Percentiles rank a stretch among this genome's conserved stretches.
These are phyloP conservation scores for Warburgia ugandensis DNA, from an alignment of 164 flowering plant genomes.

Conservation along the genomic window DNA sequence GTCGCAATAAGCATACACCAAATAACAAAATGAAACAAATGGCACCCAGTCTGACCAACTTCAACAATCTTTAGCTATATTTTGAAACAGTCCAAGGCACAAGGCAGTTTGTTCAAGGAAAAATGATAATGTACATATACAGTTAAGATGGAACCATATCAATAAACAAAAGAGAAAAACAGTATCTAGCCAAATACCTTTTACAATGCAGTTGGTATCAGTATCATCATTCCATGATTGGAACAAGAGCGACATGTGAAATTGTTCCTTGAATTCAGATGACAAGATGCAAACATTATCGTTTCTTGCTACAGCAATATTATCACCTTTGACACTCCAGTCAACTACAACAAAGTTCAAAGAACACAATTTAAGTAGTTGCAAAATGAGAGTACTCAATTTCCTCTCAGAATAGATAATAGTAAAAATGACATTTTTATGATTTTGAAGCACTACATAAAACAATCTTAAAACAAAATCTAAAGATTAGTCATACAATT, in stretches of 20 bases:
- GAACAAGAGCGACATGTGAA: slow-evolving; percentile 36
- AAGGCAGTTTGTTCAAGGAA: no score
- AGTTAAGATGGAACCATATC: no score
- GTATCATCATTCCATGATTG: slow-evolving; percentile 36
- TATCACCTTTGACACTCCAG: slow-evolving; percentile 57
- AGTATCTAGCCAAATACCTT: slow-evolving; percentile 52
- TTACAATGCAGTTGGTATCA: slow-evolving; percentile 27
- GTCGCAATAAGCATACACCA: no score
- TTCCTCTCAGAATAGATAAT: neutral
- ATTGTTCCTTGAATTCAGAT: slow-evolving; percentile 48
- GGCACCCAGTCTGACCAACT: no score
- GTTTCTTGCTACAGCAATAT: slow-evolving; percentile 60
- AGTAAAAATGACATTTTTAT: neutral
- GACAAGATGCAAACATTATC: slow-evolving; percentile 49
- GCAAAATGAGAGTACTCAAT: no score
- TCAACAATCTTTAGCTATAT: no score
- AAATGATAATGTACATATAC: no score
- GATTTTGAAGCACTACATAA: neutral
- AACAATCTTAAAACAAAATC: neutral
- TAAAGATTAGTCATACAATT: neutral
- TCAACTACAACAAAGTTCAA: slow-evolving; percentile 39
- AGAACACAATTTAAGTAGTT: neutral
- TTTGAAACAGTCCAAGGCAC: no score
- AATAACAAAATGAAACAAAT: no score
- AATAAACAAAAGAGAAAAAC: no score